These are phyloP conservation scores for Ogataea pini DNA, from an alignment of 805 yeast species.

Conservation along the genomic window DNA sequence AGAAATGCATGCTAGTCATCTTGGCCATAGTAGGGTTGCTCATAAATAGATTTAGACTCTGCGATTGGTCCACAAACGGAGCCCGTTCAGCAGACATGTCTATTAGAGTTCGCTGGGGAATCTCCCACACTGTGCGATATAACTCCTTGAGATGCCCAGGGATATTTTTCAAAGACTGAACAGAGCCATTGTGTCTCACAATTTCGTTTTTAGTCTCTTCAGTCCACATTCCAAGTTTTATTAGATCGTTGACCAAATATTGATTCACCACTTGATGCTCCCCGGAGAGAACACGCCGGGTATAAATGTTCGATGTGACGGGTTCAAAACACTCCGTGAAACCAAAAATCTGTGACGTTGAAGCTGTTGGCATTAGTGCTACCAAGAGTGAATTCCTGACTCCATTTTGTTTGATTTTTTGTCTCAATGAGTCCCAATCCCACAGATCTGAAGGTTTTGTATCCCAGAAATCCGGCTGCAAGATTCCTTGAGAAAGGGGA, in stretches of 20 bases:
- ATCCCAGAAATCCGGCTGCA: conserved; percentile 90
- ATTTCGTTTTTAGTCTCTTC: conserved; percentile 76
- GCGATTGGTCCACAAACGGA: conserved; percentile 84
- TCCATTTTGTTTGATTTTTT: conserved; percentile 61
- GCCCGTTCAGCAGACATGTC: conserved; percentile 85
- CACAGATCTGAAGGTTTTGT: conserved; percentile 75
- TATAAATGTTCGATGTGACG: conserved; percentile 86
- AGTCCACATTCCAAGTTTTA: conserved; percentile 81
- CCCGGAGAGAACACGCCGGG: conserved; percentile 88
- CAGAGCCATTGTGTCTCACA: conserved; percentile 78
- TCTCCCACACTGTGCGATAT: conserved; percentile 97
- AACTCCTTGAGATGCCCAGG: conserved; percentile 74
- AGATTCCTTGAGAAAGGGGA: conserved; percentile 81
- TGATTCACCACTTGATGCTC: conserved; percentile 93
- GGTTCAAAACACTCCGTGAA: conserved; percentile 97
- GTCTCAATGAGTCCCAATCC: conserved; percentile 81
- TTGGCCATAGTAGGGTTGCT: conserved; percentile 94
- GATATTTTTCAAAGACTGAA: conserved; percentile 70
- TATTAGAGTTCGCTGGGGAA: conserved; percentile 79
- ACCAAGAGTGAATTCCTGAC: conserved; percentile 83
- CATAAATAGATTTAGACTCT: conserved; percentile 86
- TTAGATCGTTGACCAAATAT: conserved; percentile 78
- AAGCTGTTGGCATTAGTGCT: conserved; percentile 98
- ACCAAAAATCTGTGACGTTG: conserved; percentile 94
- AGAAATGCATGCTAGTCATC: conserved; percentile 96